A percentile compares a stretch with the other conserved stretches of the same genome.
phyloP scores from a whole-genome alignment of 148 eudicot genomes.

The Fallopia convolvulus region DNA sequence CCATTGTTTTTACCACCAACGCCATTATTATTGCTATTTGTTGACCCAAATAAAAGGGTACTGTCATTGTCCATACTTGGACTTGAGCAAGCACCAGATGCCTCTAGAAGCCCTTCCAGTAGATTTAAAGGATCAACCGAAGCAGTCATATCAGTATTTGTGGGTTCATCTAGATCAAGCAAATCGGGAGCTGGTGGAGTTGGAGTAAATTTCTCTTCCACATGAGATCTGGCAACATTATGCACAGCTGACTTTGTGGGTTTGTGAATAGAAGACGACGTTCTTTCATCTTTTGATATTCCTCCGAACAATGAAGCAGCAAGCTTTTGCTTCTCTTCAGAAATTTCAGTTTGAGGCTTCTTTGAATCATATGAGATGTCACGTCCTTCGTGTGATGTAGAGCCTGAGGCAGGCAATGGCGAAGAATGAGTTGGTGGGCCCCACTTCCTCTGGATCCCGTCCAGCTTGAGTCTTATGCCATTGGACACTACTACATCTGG shows the following conservation, averaged over 20 bases:
- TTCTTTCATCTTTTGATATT: conserved; percentile 47
- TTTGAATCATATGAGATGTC: conserved; percentile 25
- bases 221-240: conserved; percentile 30
- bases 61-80: conserved; percentile 5
- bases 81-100: conserved; percentile 22
- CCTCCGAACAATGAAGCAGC: conserved; percentile 95
- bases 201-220: conserved; percentile 15
- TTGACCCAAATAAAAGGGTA: conserved; percentile 25
- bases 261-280: conserved; percentile 35
- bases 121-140: conserved; percentile 65
- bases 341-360: conserved; percentile 43
- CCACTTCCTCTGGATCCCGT: conserved; percentile 97
- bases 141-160: conserved; percentile 21
- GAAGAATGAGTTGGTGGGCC: conserved; percentile 70
- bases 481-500: conserved; percentile 41
- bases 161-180: conserved; percentile 80
- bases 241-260: conserved; percentile 34
- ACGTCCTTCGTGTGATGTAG: conserved; percentile 33
- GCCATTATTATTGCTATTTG: conserved; percentile 19
- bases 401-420: conserved; percentile 40
- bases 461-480: conserved; percentile 73
- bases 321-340: conserved; percentile 80
- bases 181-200: conserved; percentile 57
- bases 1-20: conserved; percentile 46
- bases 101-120: conserved; percentile 78